Conservation (phyloP, 2,329 filamentous ascomycete genomes). For the Cytospora chrysosperma region DNA sequence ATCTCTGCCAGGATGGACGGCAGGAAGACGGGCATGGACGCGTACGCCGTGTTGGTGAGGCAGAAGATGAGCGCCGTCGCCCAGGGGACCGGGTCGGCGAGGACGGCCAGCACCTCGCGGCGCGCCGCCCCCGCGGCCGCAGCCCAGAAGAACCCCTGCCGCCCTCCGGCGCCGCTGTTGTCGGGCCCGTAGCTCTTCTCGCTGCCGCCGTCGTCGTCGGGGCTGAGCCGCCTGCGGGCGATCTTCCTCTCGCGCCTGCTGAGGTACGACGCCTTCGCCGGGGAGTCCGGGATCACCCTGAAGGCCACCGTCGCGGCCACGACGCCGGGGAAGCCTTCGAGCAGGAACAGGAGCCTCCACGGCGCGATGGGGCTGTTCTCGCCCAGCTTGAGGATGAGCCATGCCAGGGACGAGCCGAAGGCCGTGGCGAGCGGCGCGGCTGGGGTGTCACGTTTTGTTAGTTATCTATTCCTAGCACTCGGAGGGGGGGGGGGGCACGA, state of each 20-base stretch:
- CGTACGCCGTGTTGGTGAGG: constrained; percentile 79
- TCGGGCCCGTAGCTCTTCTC: constrained; percentile 22
- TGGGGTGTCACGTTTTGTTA: constrained; percentile 37
- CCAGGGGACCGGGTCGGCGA: constrained; percentile 69
- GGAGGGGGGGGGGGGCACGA: too few species aligned
- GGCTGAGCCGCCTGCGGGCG: constrained; percentile 62
- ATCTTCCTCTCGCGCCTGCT: constrained; percentile 65
- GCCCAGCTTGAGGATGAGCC: constrained; percentile 71
- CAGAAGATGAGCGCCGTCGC: constrained; percentile 82
- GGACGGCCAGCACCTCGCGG: constrained; percentile 39
- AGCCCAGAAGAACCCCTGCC: too few species aligned
- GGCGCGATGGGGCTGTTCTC: constrained; percentile 67
- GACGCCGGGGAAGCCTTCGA: constrained; percentile 83
- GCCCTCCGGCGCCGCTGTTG: constrained; percentile 26
- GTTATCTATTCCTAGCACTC: neutral
- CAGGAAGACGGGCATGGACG: constrained; percentile 82
- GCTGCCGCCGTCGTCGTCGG: constrained; percentile 21
- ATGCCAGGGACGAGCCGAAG: constrained; percentile 78
- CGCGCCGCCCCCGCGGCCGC: constrained; percentile 28
- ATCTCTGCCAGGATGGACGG: constrained; percentile 76
- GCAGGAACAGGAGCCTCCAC: constrained; percentile 81
- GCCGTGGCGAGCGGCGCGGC: constrained; percentile 80
- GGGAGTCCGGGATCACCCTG: constrained; percentile 73
- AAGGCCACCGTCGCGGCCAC: constrained; percentile 72
- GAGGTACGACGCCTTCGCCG: constrained; percentile 63